Evolutionary conservation across 495 filamentous ascomycete genomes (phyloP).

Genomic region (Penicillium subrubescens): DNA sequence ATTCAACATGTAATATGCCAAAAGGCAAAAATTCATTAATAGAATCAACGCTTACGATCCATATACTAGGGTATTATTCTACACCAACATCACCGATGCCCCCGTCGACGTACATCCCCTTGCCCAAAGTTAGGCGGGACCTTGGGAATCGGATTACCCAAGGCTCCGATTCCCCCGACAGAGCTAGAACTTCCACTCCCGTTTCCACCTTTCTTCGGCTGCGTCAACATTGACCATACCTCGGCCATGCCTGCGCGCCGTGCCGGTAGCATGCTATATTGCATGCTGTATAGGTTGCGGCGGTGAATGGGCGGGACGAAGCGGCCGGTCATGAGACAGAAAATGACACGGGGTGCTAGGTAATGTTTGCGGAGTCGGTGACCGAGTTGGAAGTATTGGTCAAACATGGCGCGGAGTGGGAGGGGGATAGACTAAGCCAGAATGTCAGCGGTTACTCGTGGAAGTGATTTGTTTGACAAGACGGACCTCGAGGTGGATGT

Average conservation of each 20-base stretch:
- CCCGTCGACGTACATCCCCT: slow-evolving; percentile 39
- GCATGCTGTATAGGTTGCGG: slow-evolving; percentile 91
- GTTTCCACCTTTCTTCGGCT: slow-evolving; percentile 42
- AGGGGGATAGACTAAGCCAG: slow-evolving; percentile 76
- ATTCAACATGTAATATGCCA: background rate
- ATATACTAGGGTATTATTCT: slow-evolving; percentile 18
- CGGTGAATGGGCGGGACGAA: slow-evolving; percentile 92
- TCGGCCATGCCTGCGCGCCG: slow-evolving; percentile 76
- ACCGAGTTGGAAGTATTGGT: slow-evolving; percentile 94
- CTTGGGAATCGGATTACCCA: slow-evolving; percentile 35
- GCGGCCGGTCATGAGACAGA: slow-evolving; percentile 83
- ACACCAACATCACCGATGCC: slow-evolving; percentile 35
- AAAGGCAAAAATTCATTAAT: background rate
- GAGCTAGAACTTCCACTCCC: slow-evolving; percentile 32
- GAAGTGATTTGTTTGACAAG: background rate
- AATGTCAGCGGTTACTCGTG: slow-evolving; percentile 7
- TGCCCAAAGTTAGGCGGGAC: slow-evolving; percentile 41
- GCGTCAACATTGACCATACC: slow-evolving; percentile 79
- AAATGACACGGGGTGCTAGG: slow-evolving; percentile 80
- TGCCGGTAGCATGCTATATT: slow-evolving; percentile 96
- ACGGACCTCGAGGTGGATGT: slow-evolving; percentile 77
- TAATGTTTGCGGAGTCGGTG: slow-evolving; percentile 94
- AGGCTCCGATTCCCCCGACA: slow-evolving; percentile 32
- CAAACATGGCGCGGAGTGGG: slow-evolving; percentile 87
- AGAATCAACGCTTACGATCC: slow-evolving; percentile 3